Base-by-base conservation (phyloP, 192 early-diverging fungal genomes). In the Coemansia sp. region DNA sequence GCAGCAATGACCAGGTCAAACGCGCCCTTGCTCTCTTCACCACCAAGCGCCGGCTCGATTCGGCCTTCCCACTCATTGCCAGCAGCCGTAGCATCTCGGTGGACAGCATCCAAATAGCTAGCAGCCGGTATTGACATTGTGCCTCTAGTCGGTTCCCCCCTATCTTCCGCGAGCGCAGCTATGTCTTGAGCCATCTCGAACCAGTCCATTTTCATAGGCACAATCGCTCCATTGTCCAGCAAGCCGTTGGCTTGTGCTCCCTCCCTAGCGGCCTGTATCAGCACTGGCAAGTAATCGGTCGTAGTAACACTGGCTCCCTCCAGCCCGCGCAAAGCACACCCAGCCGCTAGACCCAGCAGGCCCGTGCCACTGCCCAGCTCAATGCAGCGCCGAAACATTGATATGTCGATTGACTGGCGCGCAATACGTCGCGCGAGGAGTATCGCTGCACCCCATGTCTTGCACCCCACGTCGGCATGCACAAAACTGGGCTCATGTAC, bases 351-450 rank as follows among this genome's bases (percentile, higher is more conserved):
- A 8, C 68, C 68, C 28, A 57, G 10, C 35, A 70, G 59, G 5
- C 68, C 68, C 20, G 68, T 70, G 13, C 68, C 68, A 16, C 68
- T 64, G 4, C 68, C 68, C 9, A 70, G 43, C 45, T 70, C 68
- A 20, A 70, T 33, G 18, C 60, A 62, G 20, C 45, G 50, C 11
- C 24, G 13, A 24, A 56, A 38, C 8, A 10, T 13, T 18, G 62
- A 45, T 18, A 70, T 31, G 39, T 55, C 34, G 11, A 70, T 39
- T 13, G 28, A 23, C 11, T 46, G 34, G 10, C 68, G 68, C 21
- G 68, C 61, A 14, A 70, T 70, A 16, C 59, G 38, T 20, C 62
- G 60, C 9, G 68, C 50, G 4, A 70, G 53, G 24, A 70, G 48
- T 21, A 64, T 31, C 2, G 68, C 46, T 0, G 68, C 24, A 14